Evolutionary conservation across 495 filamentous ascomycete species (phyloP), one percentile per base, ranked within the genome.

Genomic region (Viridothelium virens): DNA sequence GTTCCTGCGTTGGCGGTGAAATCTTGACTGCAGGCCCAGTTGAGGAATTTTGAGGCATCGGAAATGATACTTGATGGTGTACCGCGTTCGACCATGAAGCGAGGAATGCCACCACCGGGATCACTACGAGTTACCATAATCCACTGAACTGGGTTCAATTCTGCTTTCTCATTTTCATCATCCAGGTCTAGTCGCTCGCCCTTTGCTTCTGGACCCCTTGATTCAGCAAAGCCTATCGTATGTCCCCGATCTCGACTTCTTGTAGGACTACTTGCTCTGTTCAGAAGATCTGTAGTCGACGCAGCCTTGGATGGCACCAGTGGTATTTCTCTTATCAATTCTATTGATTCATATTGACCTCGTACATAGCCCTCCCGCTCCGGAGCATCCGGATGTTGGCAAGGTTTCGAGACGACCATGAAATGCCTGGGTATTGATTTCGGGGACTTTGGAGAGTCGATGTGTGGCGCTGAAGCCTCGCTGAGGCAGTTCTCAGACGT

Each of bases 51-150:
- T 63, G 80, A 83, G 0, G 92, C 91, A 74, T 97, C 93, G 34
- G 79, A 77, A 16, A 91, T 85, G 68, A 97, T 95, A 25, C 91
- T 88, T 11, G 82, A 84, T 0, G 93, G 93, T 1, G 93, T 97
- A 47, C 90, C 90, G 72, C 91, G 86, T 75, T 97, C 94, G 31
- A 97, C 89, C 87, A 97, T 90, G 78, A 94, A 97, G 37, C 90
- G 83, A 0, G 93, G 93, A 7, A 97, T 92, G 64, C 84, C 94
- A 39, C 93, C 94, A 33, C 94, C 93, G 0, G 93, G 93, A 70
- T 97, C 91, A 74, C 88, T 92, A n/a, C 93, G 81, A 1, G 93
- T 96, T 33, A 97, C 85, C 94, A 97, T 96, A 44, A 96, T 86
- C 93, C 93, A 97, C 75, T 97, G 93, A 14, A 97, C 85, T 0